These are phyloP conservation scores for Fusarium austroafricanum DNA, from an alignment of 2,329 filamentous ascomycete species.

Conservation along the genomic window DNA sequence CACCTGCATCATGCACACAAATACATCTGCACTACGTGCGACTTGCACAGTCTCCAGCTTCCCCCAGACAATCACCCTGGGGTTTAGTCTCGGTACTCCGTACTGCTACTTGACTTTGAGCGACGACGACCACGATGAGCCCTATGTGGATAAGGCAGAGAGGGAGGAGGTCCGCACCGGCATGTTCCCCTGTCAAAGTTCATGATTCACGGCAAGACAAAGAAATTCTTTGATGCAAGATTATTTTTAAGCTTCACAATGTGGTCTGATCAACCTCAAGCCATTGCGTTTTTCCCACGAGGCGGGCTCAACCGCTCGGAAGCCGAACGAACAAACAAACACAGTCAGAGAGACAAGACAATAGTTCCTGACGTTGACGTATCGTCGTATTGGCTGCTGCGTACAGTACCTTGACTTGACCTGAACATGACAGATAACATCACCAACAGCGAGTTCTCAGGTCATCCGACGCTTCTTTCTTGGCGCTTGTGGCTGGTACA, in stretches of 20 bases:
- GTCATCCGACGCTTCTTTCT: conserved; percentile 22
- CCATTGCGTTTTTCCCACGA: neutral
- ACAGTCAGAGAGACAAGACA: neutral
- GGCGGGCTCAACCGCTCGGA: conserved; percentile 20
- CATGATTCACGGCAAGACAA: conserved; percentile 5
- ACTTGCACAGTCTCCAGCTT: conserved; percentile 33
- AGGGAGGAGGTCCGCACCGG: no score
- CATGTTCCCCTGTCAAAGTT: conserved; percentile 12
- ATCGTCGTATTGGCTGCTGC: neutral
- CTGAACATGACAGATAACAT: neutral
- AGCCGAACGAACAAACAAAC: conserved; percentile 27
- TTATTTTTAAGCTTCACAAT: no score
- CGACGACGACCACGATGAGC: no score
- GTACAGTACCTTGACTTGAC: neutral
- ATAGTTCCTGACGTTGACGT: neutral
- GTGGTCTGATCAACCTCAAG: neutral
- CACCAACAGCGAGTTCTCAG: neutral
- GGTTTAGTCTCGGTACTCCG: conserved; percentile 26
- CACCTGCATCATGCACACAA: neutral
- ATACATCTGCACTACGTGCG: conserved; percentile 7
- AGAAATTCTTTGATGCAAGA: neutral
- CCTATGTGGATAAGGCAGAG: no score
- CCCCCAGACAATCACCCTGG: conserved; percentile 31
- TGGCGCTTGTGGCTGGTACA: conserved; percentile 25
- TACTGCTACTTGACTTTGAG: conserved; percentile 14